Percentiles rank a stretch among this genome's conserved stretches.
Evolutionary conservation across 192 early-diverging fungal species (phyloP).

Genomic region (Chytriomyces sp.): DNA sequence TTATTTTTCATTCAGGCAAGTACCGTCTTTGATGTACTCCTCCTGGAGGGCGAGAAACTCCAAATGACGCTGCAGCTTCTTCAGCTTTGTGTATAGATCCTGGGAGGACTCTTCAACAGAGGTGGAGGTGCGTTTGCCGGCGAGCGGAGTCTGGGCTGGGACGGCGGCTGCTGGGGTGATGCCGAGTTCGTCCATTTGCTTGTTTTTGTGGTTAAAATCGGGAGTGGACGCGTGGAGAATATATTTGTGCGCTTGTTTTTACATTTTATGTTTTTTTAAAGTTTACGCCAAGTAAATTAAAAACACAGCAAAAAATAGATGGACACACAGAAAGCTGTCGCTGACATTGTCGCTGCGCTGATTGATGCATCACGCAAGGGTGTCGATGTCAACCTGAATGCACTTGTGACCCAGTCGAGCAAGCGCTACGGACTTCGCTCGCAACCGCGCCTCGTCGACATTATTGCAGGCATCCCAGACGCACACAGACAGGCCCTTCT

Average conservation of each 20-base stretch:
- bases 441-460: slow-evolving; percentile 95
- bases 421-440: slow-evolving; percentile 73
- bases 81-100: slow-evolving; percentile 91
- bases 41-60: slow-evolving; percentile 97
- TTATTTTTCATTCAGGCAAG: too few relatives aligned
- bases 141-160: not conserved
- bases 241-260: not conserved
- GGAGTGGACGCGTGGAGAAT: not conserved
- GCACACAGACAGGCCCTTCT: slow-evolving; percentile 83
- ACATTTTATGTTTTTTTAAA: not conserved
- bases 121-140: not conserved
- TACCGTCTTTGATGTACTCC: slow-evolving; percentile 93
- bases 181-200: slow-evolving; percentile 31
- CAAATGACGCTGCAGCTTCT: slow-evolving; percentile 91
- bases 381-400: slow-evolving; percentile 87
- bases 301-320: not conserved
- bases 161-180: not conserved
- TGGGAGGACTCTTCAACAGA: slow-evolving; percentile 68
- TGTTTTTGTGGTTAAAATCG: not conserved
- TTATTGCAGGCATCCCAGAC: slow-evolving; percentile 97
- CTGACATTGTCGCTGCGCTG: slow-evolving; percentile 87
- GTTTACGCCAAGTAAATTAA: too few relatives aligned
- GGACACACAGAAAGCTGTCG: slow-evolving; percentile 28
- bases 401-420: slow-evolving; percentile 66
- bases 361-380: slow-evolving; percentile 64